Base-by-base conservation (phyloP, 768 basidiomycete species). In the Postia placenta region DNA sequence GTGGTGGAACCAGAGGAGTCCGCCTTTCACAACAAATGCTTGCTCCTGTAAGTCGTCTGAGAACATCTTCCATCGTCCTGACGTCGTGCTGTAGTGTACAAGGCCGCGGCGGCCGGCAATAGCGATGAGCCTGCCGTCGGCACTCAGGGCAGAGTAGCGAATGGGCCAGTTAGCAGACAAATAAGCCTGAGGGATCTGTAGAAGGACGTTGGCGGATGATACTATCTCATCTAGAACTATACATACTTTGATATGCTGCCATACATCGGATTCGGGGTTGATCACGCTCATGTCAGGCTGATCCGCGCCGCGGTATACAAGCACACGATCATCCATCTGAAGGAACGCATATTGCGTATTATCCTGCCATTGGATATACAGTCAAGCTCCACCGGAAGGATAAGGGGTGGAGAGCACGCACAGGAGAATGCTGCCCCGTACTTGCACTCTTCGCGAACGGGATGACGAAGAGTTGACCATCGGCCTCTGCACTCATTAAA, bases 271-370 rank as follows among this genome's bases (percentile, higher is more conserved):
- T 64, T 95, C 93, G 14, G 94, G 93, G 61, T 97, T 97, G 60
- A 98, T 96, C 49, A 99, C 85, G 61, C 92, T 95, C 85, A 96
- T 87, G 63, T 97, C 94, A 4, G 95, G 94, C 64, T 97, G 94
- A 64, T 97, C 95, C 24, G 94, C 92, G 12, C 95, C 94, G 47
- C 95, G 80, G 65, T 97, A 99, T 14, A 97, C 83, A 0, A 96
- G 75, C 2, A 89, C 87, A 36, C 92, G 81, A 58, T 98, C 95
- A 59, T 97, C 93, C 80, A 94, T 81, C 67, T 95, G 92, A 35
- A 97, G 73, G 68, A 95, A 95, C 1, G 92, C 94, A 61, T 95
- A 95, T 56, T 90, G 83, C 6, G 93, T 92, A 62, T 96, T 97
- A 62, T 97, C 94, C 92, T 93, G 55, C 35, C 30, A 19, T 28